phyloP scores from a whole-genome alignment of 345 rosid genomes.

The Arabidopsis arenosa region DNA sequence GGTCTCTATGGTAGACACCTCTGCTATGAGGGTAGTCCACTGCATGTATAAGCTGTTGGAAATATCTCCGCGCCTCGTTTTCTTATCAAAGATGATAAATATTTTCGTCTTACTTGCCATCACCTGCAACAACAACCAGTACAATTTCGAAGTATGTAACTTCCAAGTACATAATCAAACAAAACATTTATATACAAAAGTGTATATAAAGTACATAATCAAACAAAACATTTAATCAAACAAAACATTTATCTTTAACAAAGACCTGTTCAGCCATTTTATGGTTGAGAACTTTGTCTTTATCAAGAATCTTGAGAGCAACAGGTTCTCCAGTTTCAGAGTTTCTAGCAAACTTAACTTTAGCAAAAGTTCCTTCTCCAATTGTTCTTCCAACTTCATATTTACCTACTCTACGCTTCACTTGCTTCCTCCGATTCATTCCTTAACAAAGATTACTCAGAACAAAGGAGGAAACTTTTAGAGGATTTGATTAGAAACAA shows the following conservation, averaged over 20 bases:
- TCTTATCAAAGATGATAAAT: conserved; percentile 78
- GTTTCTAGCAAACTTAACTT: conserved; percentile 93
- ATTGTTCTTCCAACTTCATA: conserved; percentile 96
- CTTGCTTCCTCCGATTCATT: conserved; percentile 49
- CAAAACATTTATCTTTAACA: too few species aligned
- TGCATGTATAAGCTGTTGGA: conserved; percentile 94
- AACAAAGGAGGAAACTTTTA: background rate
- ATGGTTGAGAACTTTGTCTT: conserved; percentile 93
- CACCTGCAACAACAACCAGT: conserved; percentile 46
- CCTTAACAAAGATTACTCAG: background rate
- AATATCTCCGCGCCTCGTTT: conserved; percentile 84
- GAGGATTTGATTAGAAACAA: conserved; percentile 7
- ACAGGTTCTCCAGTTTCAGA: conserved; percentile 84
- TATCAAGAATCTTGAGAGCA: conserved; percentile 95
- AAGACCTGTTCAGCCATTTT: conserved; percentile 96
- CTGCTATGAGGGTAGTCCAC: conserved; percentile 98
- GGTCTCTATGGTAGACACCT: conserved; percentile 97
- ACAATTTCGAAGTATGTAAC: too few species aligned
- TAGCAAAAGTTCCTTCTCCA: conserved; percentile 98
- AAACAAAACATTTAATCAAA: too few species aligned
- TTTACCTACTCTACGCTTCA: conserved; percentile 84
- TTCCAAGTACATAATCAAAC: background rate
- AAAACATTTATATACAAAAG: background rate
- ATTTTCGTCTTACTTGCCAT: conserved; percentile 82
- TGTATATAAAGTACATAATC: too few species aligned